Base-by-base conservation (phyloP, 2,329 filamentous ascomycete species). In the Didymella keratinophila region DNA sequence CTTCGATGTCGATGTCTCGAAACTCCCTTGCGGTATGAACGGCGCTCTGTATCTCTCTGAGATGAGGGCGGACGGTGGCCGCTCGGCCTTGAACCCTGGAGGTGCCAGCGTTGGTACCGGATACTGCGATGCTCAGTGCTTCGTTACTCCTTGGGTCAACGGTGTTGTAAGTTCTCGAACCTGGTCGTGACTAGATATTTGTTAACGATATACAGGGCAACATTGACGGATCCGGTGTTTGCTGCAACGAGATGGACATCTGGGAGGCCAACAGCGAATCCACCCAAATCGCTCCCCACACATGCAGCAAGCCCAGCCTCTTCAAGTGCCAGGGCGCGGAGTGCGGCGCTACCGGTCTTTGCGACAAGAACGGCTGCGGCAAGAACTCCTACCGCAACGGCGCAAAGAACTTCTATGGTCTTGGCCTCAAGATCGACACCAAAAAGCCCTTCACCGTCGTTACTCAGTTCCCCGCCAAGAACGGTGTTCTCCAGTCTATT, bases 1-100 rank as follows among this genome's bases (percentile, higher is more conserved):
- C 53, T 90, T 91, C 61, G 88, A 90, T 54, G 88, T 90, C 25
- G 89, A 91, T 71, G 85, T 74, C 2, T 78, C 76, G 4, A 77
- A 75, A 63, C 66, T 78, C n/a, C 76, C 76, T 5, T 78, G 77
- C 61, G 76, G 76, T 27, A 78, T 78, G 74, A 78, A 78, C 51
- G 75, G 76, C 39, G 76, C 76, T 48, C 54, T 78, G 6, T 78
- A 78, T 49, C 66, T 78, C 9, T 74, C 71, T 16, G 76, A 78
- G 63, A 78, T 78, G 76, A 64, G 73, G 51, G 73, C 66, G 10
- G 62, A 70, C 39, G 76, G 76, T 46, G 76, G 76, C 7, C 70
- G 71, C n/a, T 75, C 71, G 18, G 56, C 53, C 4, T 56, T 76
- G 36, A 76, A 76, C 52, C 69, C 70, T 53, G 86, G 82, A 25